Percentiles rank a stretch among this genome's conserved stretches.
Conservation (phyloP, 2,329 filamentous ascomycete genomes). For the Ceratocystiopsis brevicomis region DNA sequence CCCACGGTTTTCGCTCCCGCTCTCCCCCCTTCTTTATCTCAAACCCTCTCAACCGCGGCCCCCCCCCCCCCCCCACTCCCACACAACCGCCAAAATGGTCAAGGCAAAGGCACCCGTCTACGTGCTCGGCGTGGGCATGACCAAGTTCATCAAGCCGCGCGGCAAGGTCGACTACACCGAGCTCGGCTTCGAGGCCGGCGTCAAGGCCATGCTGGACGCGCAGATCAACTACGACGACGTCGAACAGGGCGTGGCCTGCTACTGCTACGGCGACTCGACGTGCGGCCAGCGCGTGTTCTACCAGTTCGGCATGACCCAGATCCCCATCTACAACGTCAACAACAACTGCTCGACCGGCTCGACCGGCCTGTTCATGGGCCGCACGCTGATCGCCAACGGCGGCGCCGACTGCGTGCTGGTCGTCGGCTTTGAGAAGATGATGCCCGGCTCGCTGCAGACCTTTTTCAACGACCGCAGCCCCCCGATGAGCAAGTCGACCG, state of each 20-base stretch:
- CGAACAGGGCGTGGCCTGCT: conserved; percentile 88
- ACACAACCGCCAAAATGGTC: conserved; percentile 21
- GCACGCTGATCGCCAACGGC: conserved; percentile 61
- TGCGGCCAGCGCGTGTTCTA: conserved; percentile 95
- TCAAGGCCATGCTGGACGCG: conserved; percentile 71
- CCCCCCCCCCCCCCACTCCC: neutral
- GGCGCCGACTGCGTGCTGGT: conserved; percentile 78
- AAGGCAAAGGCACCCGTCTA: conserved; percentile 43
- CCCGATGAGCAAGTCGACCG: conserved; percentile 50
- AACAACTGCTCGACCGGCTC: conserved; percentile 97
- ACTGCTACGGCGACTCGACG: conserved; percentile 91
- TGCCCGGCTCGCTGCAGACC: conserved; percentile 63
- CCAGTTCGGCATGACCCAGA: conserved; percentile 93
- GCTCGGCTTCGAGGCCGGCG: conserved; percentile 77
- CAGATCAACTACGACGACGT: conserved; percentile 95
- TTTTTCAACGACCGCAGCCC: conserved; percentile 75
- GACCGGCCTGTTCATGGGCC: conserved; percentile 69
- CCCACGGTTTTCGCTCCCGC: neutral
- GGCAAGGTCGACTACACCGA: conserved; percentile 91
- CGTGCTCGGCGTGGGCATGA: conserved; percentile 95
- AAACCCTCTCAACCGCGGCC: neutral
- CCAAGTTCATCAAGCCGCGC: conserved; percentile 94
- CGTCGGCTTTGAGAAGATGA: conserved; percentile 97
- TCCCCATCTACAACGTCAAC: conserved; percentile 95
- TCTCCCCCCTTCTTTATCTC: too few species aligned